Base-by-base conservation (phyloP, 1,284 basidiomycete genomes). In the Ganoderma sinense region DNA sequence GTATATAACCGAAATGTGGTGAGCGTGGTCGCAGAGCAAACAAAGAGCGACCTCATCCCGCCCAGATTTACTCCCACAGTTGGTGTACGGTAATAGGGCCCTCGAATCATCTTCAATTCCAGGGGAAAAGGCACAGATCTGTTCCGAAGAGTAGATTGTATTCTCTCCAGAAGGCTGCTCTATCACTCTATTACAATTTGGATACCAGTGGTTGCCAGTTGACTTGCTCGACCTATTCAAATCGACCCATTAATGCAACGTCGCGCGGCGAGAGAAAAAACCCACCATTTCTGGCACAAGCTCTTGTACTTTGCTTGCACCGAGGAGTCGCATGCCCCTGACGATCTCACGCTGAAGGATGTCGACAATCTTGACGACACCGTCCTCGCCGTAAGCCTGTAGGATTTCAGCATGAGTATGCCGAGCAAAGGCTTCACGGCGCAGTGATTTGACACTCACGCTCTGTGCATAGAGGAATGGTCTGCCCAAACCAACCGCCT, bases 391-490 rank as follows among this genome's bases (percentile, higher is more conserved):
- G 69, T 95, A 97, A 5, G 94, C 94, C 87, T 94, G 72, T 33
- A 29, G 16, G 13, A 14, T 53, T 16, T 13, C 45, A 1, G 26
- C n/a, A 7, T 11, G 45, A 23, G n/a, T 39, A 39, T 14, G 31
- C 43, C 62, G 11, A 36, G 39, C 10, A 62, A 6, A 11, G 4
- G 5, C 14, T 51, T 20, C n/a, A 20, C 23, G 23, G 71, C 68
- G 16, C 13, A 13, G 26, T 62, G 26, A 64, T 36, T 26, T 31
- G 26, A 11, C 5, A 75, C 89, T 76, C 80, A 93, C 92, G 76
- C 93, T 94, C 82, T 97, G 95, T 1, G 94, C 95, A 76, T 94
- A 97, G n/a, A 98, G 84, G 85, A 97, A 97, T 0, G 94, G 88
- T 36, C 97, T 88, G 0, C 97, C 97, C 31, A 98, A 84, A 1